Evolutionary conservation across 371 early-diverging fungal genomes (phyloP), one percentile per base, ranked within the genome.

Genomic region (Nematocida minor): DNA sequence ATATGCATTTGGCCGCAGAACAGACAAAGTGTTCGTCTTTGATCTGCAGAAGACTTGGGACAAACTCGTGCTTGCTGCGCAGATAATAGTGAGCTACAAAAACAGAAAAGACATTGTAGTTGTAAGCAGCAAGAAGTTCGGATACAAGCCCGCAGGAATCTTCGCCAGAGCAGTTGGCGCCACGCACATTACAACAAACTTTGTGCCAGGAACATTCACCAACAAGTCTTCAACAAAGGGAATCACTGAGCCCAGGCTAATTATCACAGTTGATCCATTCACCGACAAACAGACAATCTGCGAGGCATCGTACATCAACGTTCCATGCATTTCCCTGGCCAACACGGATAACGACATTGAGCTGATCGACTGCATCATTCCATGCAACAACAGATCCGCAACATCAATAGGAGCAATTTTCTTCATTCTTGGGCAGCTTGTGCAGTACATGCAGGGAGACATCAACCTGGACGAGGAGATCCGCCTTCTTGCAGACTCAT

Each of bases 181-280:
- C 62, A 92, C 92, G 84, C 93, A 95, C 83, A 91, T 94, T 79
- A 94, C 95, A 67, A 96, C 96, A 85, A 91, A 96, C 81, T 97
- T 97, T 91, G 95, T 97, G 84, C 97, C 99, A 80, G 98, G 99
- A 88, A 94, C 93, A 85, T 97, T 99, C 89, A 96, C 98, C 84
- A 98, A 99, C 88, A 92, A 94, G 88, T 92, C 51, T 2, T 51
- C 91, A 87, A 96, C 96, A 81, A 94, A 93, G 82, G 88, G 92
- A 69, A 94, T 96, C 90, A 90, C 91, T 85, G 98, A 99, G 87
- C 97, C 98, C 80, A 90, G 94, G 69, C 85, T 97, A 74, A 90
- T 99, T 85, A 89, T 99, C 82, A 93, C 93, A 78, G 91, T 95
- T 71, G 98, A 99, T 88, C 94, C 97, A 80, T 90, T 90, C 82